phyloP scores from a whole-genome alignment of 495 filamentous ascomycete genomes.

The Xylaria telfairii region DNA sequence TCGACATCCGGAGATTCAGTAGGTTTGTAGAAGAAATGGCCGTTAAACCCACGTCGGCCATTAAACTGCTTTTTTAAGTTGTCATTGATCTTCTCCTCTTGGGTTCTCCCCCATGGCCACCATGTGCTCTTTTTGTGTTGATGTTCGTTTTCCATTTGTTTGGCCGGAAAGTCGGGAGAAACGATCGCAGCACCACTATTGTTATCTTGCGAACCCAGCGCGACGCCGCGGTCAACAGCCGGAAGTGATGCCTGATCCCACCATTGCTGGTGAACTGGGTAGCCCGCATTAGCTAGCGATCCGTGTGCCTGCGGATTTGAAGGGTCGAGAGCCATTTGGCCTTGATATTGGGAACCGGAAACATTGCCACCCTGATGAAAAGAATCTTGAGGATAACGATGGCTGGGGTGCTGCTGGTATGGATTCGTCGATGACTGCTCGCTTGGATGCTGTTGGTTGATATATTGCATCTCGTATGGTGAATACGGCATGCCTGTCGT shows the following conservation, averaged over 20 bases:
- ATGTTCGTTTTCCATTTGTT: background rate
- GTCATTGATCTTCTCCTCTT: background rate
- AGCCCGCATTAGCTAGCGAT: background rate
- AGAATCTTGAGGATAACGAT: background rate
- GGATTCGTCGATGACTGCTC: background rate
- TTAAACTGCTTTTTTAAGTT: background rate
- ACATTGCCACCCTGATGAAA: background rate
- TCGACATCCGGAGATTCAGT: background rate
- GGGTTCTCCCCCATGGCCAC: background rate
- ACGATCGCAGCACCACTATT: background rate
- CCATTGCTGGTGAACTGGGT: conserved; percentile 1
- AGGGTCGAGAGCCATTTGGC: background rate
- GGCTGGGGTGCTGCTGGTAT: background rate
- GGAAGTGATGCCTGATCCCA: background rate
- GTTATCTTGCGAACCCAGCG: background rate
- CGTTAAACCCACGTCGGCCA: background rate
- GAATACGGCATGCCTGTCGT: background rate
- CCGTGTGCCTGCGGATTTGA: background rate
- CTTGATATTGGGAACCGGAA: background rate
- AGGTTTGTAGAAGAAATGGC: conserved; percentile 1
- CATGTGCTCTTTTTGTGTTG: background rate
- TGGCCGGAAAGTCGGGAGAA: background rate
- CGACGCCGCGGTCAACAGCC: background rate
- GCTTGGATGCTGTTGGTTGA: conserved; percentile 6
- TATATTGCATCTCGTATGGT: conserved; percentile 6